Percentiles rank a stretch among this genome's conserved stretches.
Conservation (phyloP, 768 basidiomycete genomes). For the Russula ochroleuca region DNA sequence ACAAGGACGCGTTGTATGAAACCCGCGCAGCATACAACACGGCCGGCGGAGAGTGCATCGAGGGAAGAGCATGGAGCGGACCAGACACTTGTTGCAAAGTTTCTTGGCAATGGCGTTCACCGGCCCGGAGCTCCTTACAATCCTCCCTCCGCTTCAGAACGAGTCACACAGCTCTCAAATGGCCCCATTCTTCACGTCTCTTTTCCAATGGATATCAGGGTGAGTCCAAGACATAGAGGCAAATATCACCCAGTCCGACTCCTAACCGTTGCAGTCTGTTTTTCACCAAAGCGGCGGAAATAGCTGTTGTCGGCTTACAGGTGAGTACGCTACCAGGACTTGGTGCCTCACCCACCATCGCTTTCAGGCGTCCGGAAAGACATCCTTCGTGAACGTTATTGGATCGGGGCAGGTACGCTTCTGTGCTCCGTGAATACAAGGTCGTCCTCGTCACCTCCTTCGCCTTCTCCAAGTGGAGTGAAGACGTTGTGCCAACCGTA, state of each 20-base stretch:
- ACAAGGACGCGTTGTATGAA: slow-evolving; percentile 2
- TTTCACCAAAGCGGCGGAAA: slow-evolving; percentile 83
- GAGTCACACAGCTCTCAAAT: slow-evolving; percentile 2
- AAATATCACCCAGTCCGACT: background rate
- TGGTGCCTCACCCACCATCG: slow-evolving; percentile 1
- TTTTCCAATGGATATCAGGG: slow-evolving; percentile 59
- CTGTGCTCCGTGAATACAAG: background rate
- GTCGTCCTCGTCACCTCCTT: background rate
- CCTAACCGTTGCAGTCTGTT: slow-evolving; percentile 51
- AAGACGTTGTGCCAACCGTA: slow-evolving; percentile 94
- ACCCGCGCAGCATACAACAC: background rate
- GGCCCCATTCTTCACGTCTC: slow-evolving; percentile 34
- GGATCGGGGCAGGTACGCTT: slow-evolving; percentile 68
- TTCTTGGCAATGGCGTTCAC: background rate
- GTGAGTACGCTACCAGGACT: slow-evolving; percentile 36
- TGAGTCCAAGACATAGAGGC: slow-evolving; percentile 27
- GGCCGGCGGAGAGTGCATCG: slow-evolving; percentile 7
- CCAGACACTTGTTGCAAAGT: background rate
- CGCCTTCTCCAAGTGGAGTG: slow-evolving; percentile 63
- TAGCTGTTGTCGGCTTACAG: slow-evolving; percentile 89
- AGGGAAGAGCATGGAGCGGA: slow-evolving; percentile 11
- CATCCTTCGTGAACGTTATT: slow-evolving; percentile 89
- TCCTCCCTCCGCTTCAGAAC: background rate
- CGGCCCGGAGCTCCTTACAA: background rate
- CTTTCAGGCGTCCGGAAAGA: slow-evolving; percentile 85